Base-by-base conservation (phyloP, 768 basidiomycete species). In the Goffeauzyma gilvescens region DNA sequence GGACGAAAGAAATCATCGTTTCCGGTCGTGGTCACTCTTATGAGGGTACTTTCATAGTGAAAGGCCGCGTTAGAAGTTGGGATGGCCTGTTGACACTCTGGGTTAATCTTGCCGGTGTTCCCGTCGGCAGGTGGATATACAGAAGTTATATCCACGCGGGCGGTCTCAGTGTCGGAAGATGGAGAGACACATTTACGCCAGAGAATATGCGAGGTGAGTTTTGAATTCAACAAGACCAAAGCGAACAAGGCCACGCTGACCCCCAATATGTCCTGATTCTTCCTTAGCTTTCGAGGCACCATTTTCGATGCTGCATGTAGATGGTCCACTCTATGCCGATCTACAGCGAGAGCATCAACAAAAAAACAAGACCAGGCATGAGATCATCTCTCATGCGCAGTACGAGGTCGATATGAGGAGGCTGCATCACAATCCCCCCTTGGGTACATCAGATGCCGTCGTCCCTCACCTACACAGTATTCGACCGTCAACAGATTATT, bases 1-100 rank as follows among this genome's bases (percentile, higher is more conserved):
- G 61, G 61, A 60, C 61, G 6, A 60, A 60, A 45, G 61, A 63
- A 53, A 60, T 63, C 32, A 27, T 63, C 20, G 36, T 63, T 9
- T 47, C 49, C 35, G 61, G 37, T 10, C 36, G 50, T 41, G 51
- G 52, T 13, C 36, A 50, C 14, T 53, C 52, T 24, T 45, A 42
- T 22, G 60, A 59, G 61, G 61, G 61, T 5, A 52, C 49, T 48
- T 50, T 49, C 5, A 48, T 43, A 25, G 39, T 60, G 2, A 48
- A 55, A 32, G 61, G 61, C 1, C 39, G 61, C 33, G 51, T 63
- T 4, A 40, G 61, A 28, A 46, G 51, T 6, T 63, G 61, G 61
- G 61, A 63, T 41, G 61, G 61, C 3, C 34, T 63, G 28, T 51
- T 63, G 6, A 57, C 48, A 0, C 36, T 63, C 14, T 37, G 33